Evolutionary conservation across 1,284 basidiomycete species (phyloP).

Genomic region (Moesziomyces sp.): DNA sequence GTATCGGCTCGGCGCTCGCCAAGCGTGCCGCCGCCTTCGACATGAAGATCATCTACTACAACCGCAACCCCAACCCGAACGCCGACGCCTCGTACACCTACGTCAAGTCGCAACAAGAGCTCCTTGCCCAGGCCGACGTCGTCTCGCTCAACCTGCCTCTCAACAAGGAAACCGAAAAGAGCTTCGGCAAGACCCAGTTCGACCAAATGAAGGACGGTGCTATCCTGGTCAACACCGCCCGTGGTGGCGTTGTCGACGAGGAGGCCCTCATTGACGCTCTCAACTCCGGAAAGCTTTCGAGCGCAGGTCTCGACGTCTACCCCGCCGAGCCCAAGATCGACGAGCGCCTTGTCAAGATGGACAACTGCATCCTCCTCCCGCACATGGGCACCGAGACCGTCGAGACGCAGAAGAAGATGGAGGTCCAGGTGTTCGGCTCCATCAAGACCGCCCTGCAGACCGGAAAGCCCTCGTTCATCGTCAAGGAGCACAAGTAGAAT

Average conservation of each 20-base stretch:
- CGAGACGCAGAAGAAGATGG: constrained; percentile 54
- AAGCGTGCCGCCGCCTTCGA: constrained; percentile 59
- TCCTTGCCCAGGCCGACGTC: constrained; percentile 69
- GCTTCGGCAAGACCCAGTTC: constrained; percentile 69
- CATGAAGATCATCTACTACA: constrained; percentile 64
- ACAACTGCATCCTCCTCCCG: constrained; percentile 38
- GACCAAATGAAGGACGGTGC: constrained; percentile 67
- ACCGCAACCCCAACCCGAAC: constrained; percentile 54
- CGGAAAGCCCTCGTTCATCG: constrained; percentile 44
- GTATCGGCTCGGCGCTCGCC: constrained; percentile 60
- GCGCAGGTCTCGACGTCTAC: constrained; percentile 90
- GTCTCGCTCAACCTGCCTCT: constrained; percentile 71
- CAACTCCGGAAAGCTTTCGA: constrained; percentile 66
- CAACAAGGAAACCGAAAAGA: constrained; percentile 67
- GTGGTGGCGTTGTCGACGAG: constrained; percentile 71
- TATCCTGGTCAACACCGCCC: constrained; percentile 70
- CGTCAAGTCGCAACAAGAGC: constrained; percentile 64
- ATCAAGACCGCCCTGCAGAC: constrained; percentile 47
- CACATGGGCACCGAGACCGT: constrained; percentile 54
- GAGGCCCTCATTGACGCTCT: constrained; percentile 56
- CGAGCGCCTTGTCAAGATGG: constrained; percentile 40
- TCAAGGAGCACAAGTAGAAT: constrained; percentile 51
- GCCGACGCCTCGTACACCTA: constrained; percentile 40
- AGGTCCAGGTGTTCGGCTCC: constrained; percentile 44
- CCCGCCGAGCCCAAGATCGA: constrained; percentile 49